Evolutionary conservation across 768 basidiomycete genomes (phyloP), one percentile per base, ranked within the genome.

Genomic region (Podaxis mareebaensis): DNA sequence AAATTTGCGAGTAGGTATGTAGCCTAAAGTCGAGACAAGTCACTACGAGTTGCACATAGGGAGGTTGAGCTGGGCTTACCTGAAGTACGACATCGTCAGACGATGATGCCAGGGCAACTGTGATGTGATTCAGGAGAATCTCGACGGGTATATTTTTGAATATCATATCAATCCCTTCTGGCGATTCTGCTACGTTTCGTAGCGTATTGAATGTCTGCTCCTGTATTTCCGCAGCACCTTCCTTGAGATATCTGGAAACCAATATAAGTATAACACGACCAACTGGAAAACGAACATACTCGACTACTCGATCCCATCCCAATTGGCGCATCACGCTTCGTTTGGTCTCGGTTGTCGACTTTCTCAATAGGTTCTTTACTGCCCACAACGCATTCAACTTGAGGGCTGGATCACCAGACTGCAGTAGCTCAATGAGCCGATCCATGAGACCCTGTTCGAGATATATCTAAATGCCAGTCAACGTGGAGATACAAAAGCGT

Each of bases 341-440:
- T 74, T 93, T 95, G 56, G 84, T 83, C 48, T 81, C 79, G n/a
- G 78, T 74, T 2, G 75, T 76, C 38, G 87, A 85, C 69, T 88
- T 89, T 71, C 83, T 83, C 2, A 93, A 71, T n/a, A 93, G 71
- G 69, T 96, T 97, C 73, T 93, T 94, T 39, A 95, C 74, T 0
- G 90, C 90, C 94, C 95, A 96, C n/a, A 96, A 70, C 0, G 90
- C 85, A 65, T 87, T 93, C 30, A 90, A 71, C 6, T 85, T 78
- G 6, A 95, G 77, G 0, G 81, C 79, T 8, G 81, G 77, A 64
- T 92, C 87, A 0, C 78, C 77, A 7, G 74, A 70, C 15, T 78
- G 77, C 28, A 77, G 72, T 1, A 95, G 75, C 54, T 83, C 77
- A 30, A 88, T 83, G 8, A 96, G 77, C 1, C 91, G 76, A 1